Percentiles rank a stretch among this genome's conserved stretches.
Evolutionary conservation across 345 rosid genomes (phyloP).

Genomic region (Lepidium aucheri): DNA sequence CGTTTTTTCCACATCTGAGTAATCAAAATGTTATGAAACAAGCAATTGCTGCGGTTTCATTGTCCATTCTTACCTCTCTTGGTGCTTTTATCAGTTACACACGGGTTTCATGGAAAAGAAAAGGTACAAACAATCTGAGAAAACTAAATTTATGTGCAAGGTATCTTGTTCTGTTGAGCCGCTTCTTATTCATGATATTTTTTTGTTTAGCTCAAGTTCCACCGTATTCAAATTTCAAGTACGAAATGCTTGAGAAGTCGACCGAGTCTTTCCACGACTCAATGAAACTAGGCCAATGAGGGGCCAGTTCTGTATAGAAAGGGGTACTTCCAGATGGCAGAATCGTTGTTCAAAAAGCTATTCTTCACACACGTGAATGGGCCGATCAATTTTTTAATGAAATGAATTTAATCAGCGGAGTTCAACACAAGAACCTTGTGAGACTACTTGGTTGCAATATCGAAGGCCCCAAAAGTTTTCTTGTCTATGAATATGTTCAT

Average conservation of each 20-base stretch:
- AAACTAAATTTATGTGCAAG: not conserved
- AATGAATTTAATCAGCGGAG: conserved; percentile 58
- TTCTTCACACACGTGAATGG: conserved; percentile 60
- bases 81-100: conserved; percentile 43
- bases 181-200: not conserved
- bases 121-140: conserved; percentile 12
- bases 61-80: conserved; percentile 26
- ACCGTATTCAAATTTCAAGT: conserved; percentile 37
- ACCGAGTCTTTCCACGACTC: conserved; percentile 48
- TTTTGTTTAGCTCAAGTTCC: conserved; percentile 19
- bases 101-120: conserved; percentile 30
- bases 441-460: conserved; percentile 75
- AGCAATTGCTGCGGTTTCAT: conserved; percentile 12
- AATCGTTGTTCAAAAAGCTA: conserved; percentile 57
- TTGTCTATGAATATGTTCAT: conserved; percentile 71
- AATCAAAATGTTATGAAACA: not conserved
- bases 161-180: not conserved
- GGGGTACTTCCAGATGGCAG: conserved; percentile 70
- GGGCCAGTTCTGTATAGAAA: conserved; percentile 71
- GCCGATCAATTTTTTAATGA: conserved; percentile 81
- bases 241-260: conserved; percentile 63
- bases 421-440: conserved; percentile 62
- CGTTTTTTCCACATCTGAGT: conserved; percentile 2
- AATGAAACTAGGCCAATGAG: conserved; percentile 77
- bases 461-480: conserved; percentile 83